phyloP scores from a whole-genome alignment of 306 rosid species.

The Glycine latifolia region DNA sequence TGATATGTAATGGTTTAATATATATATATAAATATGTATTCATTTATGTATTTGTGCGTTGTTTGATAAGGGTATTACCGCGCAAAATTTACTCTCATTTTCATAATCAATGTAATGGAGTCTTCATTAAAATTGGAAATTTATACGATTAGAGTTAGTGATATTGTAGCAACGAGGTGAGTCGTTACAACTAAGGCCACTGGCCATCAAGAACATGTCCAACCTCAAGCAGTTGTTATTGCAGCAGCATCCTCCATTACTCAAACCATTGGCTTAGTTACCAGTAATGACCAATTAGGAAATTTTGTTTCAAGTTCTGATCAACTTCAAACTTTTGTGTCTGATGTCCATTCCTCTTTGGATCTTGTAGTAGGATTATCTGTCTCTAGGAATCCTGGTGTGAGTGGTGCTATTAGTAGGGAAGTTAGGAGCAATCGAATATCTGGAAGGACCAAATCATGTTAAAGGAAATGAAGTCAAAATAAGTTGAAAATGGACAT shows the following conservation, averaged over 20 bases:
- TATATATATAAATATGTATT: too few species aligned
- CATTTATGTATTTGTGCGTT: too few species aligned
- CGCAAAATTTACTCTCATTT: too few species aligned
- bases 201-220: slow-evolving; percentile 50
- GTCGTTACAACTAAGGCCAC: too few species aligned
- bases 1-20: too few species aligned
- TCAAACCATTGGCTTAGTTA: slow-evolving; percentile 44
- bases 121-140: too few species aligned
- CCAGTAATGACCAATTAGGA: slow-evolving; percentile 45
- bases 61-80: too few species aligned
- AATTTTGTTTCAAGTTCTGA: slow-evolving; percentile 51
- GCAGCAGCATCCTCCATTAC: slow-evolving; percentile 51
- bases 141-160: too few species aligned
- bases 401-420: slow-evolving; percentile 43
- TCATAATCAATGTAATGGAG: too few species aligned
- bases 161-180: too few species aligned
- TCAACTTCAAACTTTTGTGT: slow-evolving; percentile 47
- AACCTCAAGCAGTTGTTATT: slow-evolving; percentile 50
- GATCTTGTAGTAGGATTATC: slow-evolving; percentile 59
- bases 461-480: slow-evolving; percentile 49
- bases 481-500: slow-evolving; percentile 51
- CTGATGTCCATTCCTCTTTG: slow-evolving; percentile 51
- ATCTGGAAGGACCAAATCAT: slow-evolving; percentile 52
- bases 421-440: slow-evolving; percentile 50
- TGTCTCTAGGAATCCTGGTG: slow-evolving; percentile 38